Evolutionary conservation across 1,139 yeast species (phyloP), one percentile per base, ranked within the genome.

Genomic region (Diutina sp.): DNA sequence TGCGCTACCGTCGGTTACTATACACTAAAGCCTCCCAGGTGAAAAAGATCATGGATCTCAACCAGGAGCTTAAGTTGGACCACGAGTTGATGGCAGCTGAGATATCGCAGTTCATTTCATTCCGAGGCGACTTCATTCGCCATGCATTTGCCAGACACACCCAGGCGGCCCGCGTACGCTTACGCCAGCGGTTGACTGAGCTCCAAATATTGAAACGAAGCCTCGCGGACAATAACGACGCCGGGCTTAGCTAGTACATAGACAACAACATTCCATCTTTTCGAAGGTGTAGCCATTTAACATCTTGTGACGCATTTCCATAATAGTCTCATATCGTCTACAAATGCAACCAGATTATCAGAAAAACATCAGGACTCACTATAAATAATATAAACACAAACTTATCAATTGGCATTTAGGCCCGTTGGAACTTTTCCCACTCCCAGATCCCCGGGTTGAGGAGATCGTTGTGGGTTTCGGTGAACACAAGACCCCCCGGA

Each of bases 21-120:
- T 55, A 65, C 18, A 52, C 63, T 21, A 74, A 74, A 58, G 65
- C 73, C 6, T 77, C 73, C 25, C 67, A 68, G 55, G 69, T 73
- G 46, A 68, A 69, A 56, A 64, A 65, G 56, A 69, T 76, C 56
- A 64, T 71, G 68, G 67, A 62, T 18, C 60, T 76, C 48, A 74
- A 72, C 57, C 55, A 61, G n/a, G 74, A 70, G 29, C 66, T 80
- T 50, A 80, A 76, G 60, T 61, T 64, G 56, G 76, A 73, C 35
- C 87, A 86, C 66, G 91, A 85, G 63, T 63, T 67, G 3, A 63
- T 85, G 11, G 90, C 91, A 0, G 76, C 81, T 55, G 87, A 84
- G 63, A 72, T 85, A 25, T 83, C 85, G 55, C 77, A 76, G 56
- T 84, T 79, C 59, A 68, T 85, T 59, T 73, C 70, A 57, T 82